These are phyloP conservation scores for Antrodiella citrinella DNA, from an alignment of 768 basidiomycete genomes.

Conservation along the genomic window DNA sequence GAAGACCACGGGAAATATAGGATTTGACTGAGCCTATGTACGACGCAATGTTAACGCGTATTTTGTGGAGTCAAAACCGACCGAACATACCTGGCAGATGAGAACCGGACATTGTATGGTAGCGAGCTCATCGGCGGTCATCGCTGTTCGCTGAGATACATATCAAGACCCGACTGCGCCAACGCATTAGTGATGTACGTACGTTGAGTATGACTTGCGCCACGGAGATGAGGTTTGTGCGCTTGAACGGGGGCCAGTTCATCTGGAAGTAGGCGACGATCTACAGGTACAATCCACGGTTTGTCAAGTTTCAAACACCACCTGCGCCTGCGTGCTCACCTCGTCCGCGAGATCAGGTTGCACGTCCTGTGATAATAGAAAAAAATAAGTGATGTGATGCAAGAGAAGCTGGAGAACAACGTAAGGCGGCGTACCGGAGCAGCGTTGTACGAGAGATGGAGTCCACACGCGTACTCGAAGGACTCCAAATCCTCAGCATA, in stretches of 20 bases:
- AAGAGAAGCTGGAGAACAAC: too few relatives aligned
- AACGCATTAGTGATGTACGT: slow-evolving; percentile 16
- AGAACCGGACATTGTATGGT: slow-evolving; percentile 55
- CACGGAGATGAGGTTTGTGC: slow-evolving; percentile 44
- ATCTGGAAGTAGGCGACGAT: slow-evolving; percentile 60
- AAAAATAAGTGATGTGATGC: neutral
- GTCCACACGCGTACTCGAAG: slow-evolving; percentile 47
- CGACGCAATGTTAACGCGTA: neutral
- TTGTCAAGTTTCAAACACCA: too few relatives aligned
- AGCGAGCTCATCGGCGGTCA: slow-evolving; percentile 40
- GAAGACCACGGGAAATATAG: slow-evolving; percentile 42
- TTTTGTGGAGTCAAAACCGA: neutral
- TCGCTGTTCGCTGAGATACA: slow-evolving; percentile 41
- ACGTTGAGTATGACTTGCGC: slow-evolving; percentile 56
- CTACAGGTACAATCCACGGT: slow-evolving; percentile 25
- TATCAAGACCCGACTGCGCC: neutral
- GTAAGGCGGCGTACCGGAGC: slow-evolving; percentile 47
- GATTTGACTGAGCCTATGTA: slow-evolving; percentile 51
- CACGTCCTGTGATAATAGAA: slow-evolving; percentile 39
- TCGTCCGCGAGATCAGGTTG: slow-evolving; percentile 57
- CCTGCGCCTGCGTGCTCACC: slow-evolving; percentile 29
- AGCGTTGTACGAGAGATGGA: slow-evolving; percentile 35
- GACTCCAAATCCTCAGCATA: slow-evolving; percentile 58
- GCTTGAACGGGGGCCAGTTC: slow-evolving; percentile 42
- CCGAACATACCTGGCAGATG: slow-evolving; percentile 51